phyloP scores from a whole-genome alignment of 441 rosid species.

The Euphorbia celastroides region DNA sequence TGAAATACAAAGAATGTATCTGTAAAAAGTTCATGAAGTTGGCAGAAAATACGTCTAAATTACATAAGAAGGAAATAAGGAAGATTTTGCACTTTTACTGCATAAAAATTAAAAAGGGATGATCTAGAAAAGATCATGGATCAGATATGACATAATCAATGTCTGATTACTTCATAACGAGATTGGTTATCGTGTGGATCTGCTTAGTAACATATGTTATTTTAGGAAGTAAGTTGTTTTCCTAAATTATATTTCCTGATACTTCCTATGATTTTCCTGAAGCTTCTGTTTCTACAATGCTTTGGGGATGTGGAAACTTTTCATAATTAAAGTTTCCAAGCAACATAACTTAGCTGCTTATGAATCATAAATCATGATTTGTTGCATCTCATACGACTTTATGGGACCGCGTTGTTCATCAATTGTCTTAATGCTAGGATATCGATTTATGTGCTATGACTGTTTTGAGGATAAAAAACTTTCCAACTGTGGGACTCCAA shows the following conservation, averaged over 20 bases:
- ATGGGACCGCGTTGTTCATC: neutral
- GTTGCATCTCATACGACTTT: neutral
- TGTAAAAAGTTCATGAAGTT: neutral
- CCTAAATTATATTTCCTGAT: neutral
- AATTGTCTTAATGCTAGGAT: neutral
- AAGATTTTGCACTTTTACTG: neutral
- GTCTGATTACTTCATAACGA: neutral
- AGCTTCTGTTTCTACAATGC: neutral
- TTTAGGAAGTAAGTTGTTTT: neutral
- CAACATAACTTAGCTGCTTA: neutral
- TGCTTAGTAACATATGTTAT: neutral
- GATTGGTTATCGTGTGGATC: neutral
- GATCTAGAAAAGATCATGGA: neutral
- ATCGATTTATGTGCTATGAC: neutral
- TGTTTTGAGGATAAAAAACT: neutral
- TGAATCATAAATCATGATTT: neutral
- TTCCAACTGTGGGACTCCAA: neutral
- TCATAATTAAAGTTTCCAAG: neutral
- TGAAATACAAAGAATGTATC: neutral
- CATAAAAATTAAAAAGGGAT: neutral
- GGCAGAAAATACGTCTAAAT: neutral
- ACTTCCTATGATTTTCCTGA: neutral
- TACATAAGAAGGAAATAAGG: neutral
- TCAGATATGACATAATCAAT: neutral
- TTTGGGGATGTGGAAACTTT: neutral